Base-by-base conservation (phyloP, 164 flowering plant species). In the Chimonanthus praecox region DNA sequence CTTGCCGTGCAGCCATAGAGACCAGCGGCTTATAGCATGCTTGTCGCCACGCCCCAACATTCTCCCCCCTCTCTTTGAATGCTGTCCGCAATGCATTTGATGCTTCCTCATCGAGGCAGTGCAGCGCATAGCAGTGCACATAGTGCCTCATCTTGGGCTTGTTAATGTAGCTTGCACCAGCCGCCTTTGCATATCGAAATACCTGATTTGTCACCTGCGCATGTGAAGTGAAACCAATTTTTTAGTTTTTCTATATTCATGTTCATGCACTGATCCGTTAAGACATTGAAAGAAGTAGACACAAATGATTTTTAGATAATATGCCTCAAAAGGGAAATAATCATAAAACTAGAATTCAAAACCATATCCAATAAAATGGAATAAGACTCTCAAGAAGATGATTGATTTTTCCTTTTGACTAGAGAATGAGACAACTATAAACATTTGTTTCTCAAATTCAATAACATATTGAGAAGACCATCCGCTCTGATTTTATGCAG, bases 141-240 rank as follows among this genome's bases (percentile, higher is more conserved):
- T 94, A 96, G 81, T 96, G 99, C 10, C 98, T 76, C 98, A 96
- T 96, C 75, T 96, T 96, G 0, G 99, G 98, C 88, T 96, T 96
- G 95, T 96, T 96, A 15, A 96, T 96, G 88, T 92, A 90, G 82
- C 88, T 94, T 6, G 97, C 97, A 5, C 98, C 99, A 0, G 89
- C 89, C 83, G 87, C 87, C 85, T 88, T 96, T 4, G 98, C 99
- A 47, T 81, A 90, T 76, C 99, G 79, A 70, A 94, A 96, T 76
- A 96, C 99, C 74, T 96, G 95, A 70, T 96, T 96, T 2, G 99
- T 96, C 80, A 95, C 98, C 99, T 92, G 84, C 66, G 58, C 16
- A 46, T n/a, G 50, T 18, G 33, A 33, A 1, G 33, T 9, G 1
- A 45, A 68, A 5, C 13, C 69, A 44, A 47, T 16, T 4, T 4